These are phyloP conservation scores for Aspergillus tubingensis DNA, from an alignment of 2,329 filamentous ascomycete species.

Conservation along the genomic window DNA sequence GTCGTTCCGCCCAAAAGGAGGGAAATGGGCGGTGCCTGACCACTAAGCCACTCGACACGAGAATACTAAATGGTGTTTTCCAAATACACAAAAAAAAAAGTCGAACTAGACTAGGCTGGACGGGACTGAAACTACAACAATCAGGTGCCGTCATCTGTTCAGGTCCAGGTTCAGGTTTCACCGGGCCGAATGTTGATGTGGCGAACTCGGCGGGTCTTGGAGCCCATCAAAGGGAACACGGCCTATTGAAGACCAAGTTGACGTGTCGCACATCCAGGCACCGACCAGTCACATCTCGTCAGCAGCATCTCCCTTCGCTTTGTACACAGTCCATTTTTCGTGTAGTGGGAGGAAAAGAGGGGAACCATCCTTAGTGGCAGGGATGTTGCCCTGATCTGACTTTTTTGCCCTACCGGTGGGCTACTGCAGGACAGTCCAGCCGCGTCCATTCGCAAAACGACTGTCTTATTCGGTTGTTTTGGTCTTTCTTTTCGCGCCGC, in stretches of 20 bases:
- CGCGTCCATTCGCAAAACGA: background rate
- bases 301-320: background rate
- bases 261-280: background rate
- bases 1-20: too few relatives aligned
- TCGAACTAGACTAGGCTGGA: background rate
- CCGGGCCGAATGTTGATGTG: background rate
- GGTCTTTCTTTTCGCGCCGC: too few relatives aligned
- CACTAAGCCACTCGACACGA: background rate
- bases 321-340: too few relatives aligned
- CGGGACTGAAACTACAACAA: background rate
- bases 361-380: too few relatives aligned
- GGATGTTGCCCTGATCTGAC: too few relatives aligned
- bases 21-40: background rate
- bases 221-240: background rate
- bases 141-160: background rate
- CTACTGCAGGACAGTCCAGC: background rate
- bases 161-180: too few relatives aligned
- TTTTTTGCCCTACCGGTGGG: background rate
- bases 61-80: too few relatives aligned
- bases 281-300: background rate
- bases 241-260: background rate
- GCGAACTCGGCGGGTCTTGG: background rate
- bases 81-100: background rate
- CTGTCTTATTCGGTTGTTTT: too few relatives aligned
- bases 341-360: too few relatives aligned